phyloP scores from a whole-genome alignment of 2,329 filamentous ascomycete genomes.

The Rutstroemia sp. region DNA sequence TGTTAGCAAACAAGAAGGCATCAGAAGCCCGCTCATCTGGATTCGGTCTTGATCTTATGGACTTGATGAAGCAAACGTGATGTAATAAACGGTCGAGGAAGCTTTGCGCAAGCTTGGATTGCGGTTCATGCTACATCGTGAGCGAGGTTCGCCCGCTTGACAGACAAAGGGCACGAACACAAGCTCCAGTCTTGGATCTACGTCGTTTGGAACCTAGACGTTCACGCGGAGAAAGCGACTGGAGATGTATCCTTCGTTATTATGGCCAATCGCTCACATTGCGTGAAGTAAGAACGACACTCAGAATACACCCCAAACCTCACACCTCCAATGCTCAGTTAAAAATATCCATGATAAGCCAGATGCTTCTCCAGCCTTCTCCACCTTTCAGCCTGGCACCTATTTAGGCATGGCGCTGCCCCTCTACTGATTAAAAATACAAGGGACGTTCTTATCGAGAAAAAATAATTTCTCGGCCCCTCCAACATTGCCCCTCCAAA shows the following conservation, averaged over 20 bases:
- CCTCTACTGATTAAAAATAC: neutral
- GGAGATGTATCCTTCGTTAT: no score
- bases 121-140: no score
- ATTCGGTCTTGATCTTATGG: conserved; percentile 32
- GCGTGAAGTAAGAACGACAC: no score
- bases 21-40: conserved; percentile 14
- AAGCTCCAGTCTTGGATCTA: no score
- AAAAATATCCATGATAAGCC: conserved; percentile 2
- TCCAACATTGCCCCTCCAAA: conserved; percentile 17
- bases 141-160: no score
- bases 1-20: conserved; percentile 37
- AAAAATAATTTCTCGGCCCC: conserved; percentile 13
- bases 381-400: conserved; percentile 16
- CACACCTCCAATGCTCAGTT: neutral
- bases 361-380: conserved; percentile 3
- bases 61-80: conserved; percentile 33
- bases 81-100: neutral
- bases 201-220: no score
- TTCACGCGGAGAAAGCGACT: no score
- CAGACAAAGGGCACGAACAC: no score
- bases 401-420: conserved; percentile 4
- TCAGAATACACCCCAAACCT: neutral
- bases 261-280: no score
- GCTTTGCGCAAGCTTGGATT: neutral
- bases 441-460: conserved; percentile 12